Evolutionary conservation across 2,329 filamentous ascomycete genomes (phyloP), one percentile per base, ranked within the genome.

Genomic region (Tympanopsis confertula): DNA sequence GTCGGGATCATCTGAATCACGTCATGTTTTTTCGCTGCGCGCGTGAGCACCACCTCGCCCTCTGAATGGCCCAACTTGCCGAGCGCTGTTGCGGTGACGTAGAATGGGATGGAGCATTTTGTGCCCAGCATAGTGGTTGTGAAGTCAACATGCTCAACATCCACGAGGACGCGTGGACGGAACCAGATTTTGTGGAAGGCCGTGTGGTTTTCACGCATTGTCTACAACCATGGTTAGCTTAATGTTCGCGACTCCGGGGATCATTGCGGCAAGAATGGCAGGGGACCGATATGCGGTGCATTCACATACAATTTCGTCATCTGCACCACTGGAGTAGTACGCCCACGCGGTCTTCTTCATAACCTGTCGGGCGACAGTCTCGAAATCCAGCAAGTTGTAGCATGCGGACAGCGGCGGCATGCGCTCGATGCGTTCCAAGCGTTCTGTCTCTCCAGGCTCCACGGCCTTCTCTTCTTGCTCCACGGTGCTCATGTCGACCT

Each of bases 1-100:
- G 91, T 98, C 2, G 91, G 91, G 43, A 98, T 96, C 91, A 98
- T 98, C 62, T 98, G 91, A 43, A 96, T 75, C 37, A 96, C 82
- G 53, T 88, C 77, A 68, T 96, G 89, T 53, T 82, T 85, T 55
- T 73, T 71, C 2, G 91, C 82, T 13, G 86, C 87, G 40, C 79
- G 74, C 1, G 91, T 96, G 41, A 98, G 72, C 7, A 94, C 69
- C 4, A 95, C 87, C 59, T 98, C 91, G 49, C 91, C 91, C 58
- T 96, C 91, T 0, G 83, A 83, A 55, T 98, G 74, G 41, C 91
- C 91, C 3, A 98, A 78, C 62, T 96, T 96, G 48, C 91, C 91
- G 5, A 98, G 74, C 0, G 91, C 91, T 5, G 91, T 96, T 33
- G 91, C 91, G 1, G 91, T 95, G 15, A 98, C 82, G 63, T 98